Evolutionary conservation across 2,329 filamentous ascomycete species (phyloP).

Genomic region (Iodosphaeria phyllophila): DNA sequence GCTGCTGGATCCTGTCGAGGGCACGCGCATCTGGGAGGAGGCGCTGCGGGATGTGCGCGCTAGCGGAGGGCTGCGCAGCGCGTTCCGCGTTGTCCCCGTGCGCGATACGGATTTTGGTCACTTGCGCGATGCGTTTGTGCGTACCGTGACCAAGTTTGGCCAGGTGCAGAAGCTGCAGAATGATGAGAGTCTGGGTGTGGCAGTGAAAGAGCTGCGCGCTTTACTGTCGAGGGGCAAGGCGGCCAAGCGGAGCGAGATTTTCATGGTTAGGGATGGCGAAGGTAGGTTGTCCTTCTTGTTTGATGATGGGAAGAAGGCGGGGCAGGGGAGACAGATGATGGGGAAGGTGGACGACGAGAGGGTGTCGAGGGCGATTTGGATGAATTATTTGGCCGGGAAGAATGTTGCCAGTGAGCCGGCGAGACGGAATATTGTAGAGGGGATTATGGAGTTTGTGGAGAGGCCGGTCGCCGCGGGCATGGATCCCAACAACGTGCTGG

Average conservation of each 20-base stretch:
- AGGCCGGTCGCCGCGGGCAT: constrained; percentile 74
- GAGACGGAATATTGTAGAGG: constrained; percentile 66
- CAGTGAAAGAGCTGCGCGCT: constrained; percentile 60
- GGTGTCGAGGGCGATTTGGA: constrained; percentile 65
- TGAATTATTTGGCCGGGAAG: constrained; percentile 75
- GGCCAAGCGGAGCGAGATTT: constrained; percentile 60
- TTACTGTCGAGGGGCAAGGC: constrained; percentile 70
- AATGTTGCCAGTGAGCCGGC: constrained; percentile 75
- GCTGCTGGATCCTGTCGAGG: constrained; percentile 49
- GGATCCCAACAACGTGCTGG: too few relatives aligned
- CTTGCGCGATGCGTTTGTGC: constrained; percentile 76
- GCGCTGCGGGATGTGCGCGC: constrained; percentile 49
- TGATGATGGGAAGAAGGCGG: constrained; percentile 28
- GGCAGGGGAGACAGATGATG: constrained; percentile 37
- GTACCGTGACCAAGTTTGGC: constrained; percentile 63
- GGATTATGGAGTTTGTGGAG: constrained; percentile 74
- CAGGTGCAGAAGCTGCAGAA: constrained; percentile 40
- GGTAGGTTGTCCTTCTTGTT: constrained; percentile 54
- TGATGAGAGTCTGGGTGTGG: constrained; percentile 58
- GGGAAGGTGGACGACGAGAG: constrained; percentile 64
- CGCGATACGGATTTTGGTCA: constrained; percentile 89
- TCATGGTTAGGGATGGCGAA: constrained; percentile 46
- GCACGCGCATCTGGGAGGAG: constrained; percentile 56
- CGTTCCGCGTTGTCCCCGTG: constrained; percentile 74
- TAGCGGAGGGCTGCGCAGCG: too few relatives aligned